These are phyloP conservation scores for Syncephalastrum monosporum DNA, from an alignment of 371 early-diverging fungal species.

Conservation along the genomic window DNA sequence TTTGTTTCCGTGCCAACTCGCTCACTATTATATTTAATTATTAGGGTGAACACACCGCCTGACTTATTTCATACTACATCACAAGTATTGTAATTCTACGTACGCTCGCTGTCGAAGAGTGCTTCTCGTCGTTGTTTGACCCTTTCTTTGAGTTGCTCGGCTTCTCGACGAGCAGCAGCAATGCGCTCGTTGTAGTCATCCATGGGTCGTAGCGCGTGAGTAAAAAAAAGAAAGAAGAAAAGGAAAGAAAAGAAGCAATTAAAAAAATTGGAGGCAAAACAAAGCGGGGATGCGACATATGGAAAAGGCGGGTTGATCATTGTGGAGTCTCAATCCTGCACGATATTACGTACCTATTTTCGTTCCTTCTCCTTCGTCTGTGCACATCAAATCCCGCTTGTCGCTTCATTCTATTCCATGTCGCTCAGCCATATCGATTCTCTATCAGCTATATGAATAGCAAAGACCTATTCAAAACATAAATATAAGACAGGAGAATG, in stretches of 20 bases:
- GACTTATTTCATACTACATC: too few species aligned
- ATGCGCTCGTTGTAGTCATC: slow-evolving; percentile 67
- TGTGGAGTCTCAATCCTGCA: too few species aligned
- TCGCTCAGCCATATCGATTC: too few species aligned
- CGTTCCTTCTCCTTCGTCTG: too few species aligned
- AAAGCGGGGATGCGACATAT: neutral
- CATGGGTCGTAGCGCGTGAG: slow-evolving; percentile 1
- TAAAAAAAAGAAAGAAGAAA: neutral
- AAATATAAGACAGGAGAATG: too few species aligned
- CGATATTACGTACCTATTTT: too few species aligned
- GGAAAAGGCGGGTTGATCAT: too few species aligned
- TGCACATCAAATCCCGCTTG: too few species aligned
- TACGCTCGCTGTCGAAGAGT: slow-evolving; percentile 92
- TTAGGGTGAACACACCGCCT: neutral
- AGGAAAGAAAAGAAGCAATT: neutral
- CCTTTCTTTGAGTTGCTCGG: slow-evolving; percentile 93
- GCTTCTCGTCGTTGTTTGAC: slow-evolving; percentile 92
- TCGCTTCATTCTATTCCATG: too few species aligned
- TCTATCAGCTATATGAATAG: too few species aligned
- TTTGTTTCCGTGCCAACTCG: slow-evolving; percentile 48
- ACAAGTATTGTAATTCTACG: slow-evolving; percentile 20
- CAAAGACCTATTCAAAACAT: too few species aligned
- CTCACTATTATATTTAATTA: slow-evolving; percentile 14
- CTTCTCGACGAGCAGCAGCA: slow-evolving; percentile 88
- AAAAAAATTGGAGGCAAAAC: slow-evolving; percentile 2